phyloP scores from a whole-genome alignment of 371 early-diverging fungal species.

The Rhizomucor miehei region DNA sequence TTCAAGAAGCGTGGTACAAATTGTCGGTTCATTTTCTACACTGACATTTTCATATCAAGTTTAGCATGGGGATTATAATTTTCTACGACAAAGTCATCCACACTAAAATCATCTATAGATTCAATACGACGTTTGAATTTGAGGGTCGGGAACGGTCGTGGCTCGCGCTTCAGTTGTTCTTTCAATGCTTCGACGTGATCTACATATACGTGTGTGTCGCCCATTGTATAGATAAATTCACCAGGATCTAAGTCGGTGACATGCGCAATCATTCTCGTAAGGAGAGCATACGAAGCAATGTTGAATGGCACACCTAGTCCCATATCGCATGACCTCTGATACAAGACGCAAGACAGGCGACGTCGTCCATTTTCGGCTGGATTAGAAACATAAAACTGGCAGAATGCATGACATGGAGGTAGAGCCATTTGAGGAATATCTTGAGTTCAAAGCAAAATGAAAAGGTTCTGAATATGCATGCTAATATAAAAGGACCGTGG shows the following conservation, averaged over 20 bases:
- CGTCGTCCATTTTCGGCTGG: slow-evolving; percentile 41
- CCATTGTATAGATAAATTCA: slow-evolving; percentile 94
- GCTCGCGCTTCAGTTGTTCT: slow-evolving; percentile 81
- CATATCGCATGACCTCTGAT: slow-evolving; percentile 99
- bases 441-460: no score
- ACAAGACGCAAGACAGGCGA: slow-evolving; percentile 90
- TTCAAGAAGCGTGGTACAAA: no score
- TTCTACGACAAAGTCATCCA: slow-evolving; percentile 84
- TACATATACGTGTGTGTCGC: slow-evolving; percentile 96
- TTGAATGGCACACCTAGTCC: slow-evolving; percentile 99
- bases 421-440: slow-evolving; percentile 86
- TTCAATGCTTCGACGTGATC: slow-evolving; percentile 93
- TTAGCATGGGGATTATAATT: slow-evolving; percentile 91
- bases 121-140: slow-evolving; percentile 59
- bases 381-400: slow-evolving; percentile 89
- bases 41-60: slow-evolving; percentile 97
- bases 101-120: slow-evolving; percentile 82
- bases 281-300: slow-evolving; percentile 97
- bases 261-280: slow-evolving; percentile 94
- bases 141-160: slow-evolving; percentile 88
- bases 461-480: no score
- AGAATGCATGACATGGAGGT: slow-evolving; percentile 96
- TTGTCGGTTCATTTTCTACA: slow-evolving; percentile 29
- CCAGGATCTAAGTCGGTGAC: slow-evolving; percentile 88
- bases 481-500: not conserved